phyloP scores from a whole-genome alignment of 257 asterid genomes.

The Petunia axillaris region DNA sequence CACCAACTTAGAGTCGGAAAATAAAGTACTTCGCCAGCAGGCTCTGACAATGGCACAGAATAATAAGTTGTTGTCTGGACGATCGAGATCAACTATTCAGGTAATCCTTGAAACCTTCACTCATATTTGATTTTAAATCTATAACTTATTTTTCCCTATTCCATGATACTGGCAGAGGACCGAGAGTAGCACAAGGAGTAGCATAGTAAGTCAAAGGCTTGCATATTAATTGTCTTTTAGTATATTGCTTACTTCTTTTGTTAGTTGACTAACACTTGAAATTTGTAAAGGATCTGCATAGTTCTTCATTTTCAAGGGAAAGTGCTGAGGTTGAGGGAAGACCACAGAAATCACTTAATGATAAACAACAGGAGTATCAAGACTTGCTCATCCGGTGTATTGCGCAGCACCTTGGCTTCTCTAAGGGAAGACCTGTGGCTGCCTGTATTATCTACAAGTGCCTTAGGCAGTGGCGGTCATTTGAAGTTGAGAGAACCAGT shows the following conservation, averaged over 20 bases:
- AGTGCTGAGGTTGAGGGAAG: constrained; percentile 77
- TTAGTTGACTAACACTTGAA: constrained; percentile 19
- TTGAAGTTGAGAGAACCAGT: constrained; percentile 97
- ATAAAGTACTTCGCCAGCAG: constrained; percentile 74
- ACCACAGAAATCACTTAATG: constrained; percentile 94
- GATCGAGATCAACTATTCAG: constrained; percentile 93
- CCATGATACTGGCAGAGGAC: constrained; percentile 62
- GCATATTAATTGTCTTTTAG: background rate
- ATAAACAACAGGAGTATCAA: constrained; percentile 99
- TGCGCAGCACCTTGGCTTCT: constrained; percentile 97
- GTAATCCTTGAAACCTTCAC: constrained; percentile 60
- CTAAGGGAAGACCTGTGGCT: constrained; percentile 94
- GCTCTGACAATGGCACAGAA: constrained; percentile 96
- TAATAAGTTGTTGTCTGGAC: constrained; percentile 64
- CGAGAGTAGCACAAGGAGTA: constrained; percentile 65
- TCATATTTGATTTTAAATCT: constrained; percentile 36
- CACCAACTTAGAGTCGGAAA: constrained; percentile 90
- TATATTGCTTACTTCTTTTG: constrained; percentile 10
- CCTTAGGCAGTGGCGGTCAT: constrained; percentile 98
- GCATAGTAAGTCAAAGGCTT: constrained; percentile 25
- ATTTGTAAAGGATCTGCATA: constrained; percentile 72
- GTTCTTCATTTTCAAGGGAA: constrained; percentile 79
- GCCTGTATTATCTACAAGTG: constrained; percentile 98
- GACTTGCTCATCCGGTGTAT: constrained; percentile 98
- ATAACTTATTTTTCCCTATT: constrained; percentile 54